phyloP scores from a whole-genome alignment of 768 basidiomycete species.

The Russula lepida region DNA sequence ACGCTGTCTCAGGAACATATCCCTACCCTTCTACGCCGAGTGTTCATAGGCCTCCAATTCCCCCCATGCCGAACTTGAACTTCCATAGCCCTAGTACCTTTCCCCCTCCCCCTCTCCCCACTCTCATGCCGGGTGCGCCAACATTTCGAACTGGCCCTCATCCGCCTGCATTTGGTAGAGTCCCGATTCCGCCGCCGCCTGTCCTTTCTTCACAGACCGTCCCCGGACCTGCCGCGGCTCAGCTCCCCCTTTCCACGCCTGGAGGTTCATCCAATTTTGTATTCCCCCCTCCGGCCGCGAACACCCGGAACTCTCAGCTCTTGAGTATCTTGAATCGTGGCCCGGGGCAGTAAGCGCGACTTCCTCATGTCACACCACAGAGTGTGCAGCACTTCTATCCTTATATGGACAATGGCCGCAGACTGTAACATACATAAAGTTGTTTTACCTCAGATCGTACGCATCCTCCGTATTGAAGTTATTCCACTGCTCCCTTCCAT shows the following conservation, averaged over 20 bases:
- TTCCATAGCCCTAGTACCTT: not conserved
- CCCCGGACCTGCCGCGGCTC: not conserved
- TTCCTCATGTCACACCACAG: not conserved
- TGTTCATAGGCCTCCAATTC: conserved; percentile 3
- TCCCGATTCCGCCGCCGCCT: conserved; percentile 13
- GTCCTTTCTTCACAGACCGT: conserved; percentile 7
- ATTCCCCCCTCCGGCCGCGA: not conserved
- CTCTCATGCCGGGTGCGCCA: conserved; percentile 8
- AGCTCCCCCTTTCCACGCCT: not conserved
- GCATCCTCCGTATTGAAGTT: conserved; percentile 12
- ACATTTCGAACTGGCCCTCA: conserved; percentile 15
- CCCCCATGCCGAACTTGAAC: conserved; percentile 4
- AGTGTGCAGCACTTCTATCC: not conserved
- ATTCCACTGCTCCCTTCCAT: conserved; percentile 7
- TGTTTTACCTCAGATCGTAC: conserved; percentile 14
- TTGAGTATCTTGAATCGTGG: conserved; percentile 16
- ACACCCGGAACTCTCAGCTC: conserved; percentile 6
- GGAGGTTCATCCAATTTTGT: not conserved
- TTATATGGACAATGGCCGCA: conserved; percentile 18
- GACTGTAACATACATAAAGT: conserved; percentile 15
- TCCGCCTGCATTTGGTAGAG: conserved; percentile 1
- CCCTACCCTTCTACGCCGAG: conserved; percentile 12
- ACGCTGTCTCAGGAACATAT: conserved; percentile 34
- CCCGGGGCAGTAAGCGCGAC: conserved; percentile 11
- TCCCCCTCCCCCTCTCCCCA: not conserved